Percentiles rank a stretch among this genome's conserved stretches.
Conservation (phyloP, 78 protist genomes). For the Tieghemostelium lacteum region DNA sequence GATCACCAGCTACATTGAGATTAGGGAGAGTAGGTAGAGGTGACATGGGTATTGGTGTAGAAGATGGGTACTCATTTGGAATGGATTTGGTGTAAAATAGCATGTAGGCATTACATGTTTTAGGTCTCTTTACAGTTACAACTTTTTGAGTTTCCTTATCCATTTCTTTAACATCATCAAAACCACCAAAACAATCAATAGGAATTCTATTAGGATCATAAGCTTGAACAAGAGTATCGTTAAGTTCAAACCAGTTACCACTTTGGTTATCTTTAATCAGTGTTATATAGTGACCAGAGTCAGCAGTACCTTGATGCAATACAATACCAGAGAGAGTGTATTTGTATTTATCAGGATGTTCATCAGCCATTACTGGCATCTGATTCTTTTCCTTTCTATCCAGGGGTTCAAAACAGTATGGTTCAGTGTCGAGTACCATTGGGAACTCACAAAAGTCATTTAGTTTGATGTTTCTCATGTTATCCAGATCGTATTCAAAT, state of each 20-base stretch:
- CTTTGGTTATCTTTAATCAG: conserved; percentile 76
- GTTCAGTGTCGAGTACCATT: conserved; percentile 76
- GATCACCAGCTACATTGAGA: neutral
- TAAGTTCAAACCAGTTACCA: conserved; percentile 90
- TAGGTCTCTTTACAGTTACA: conserved; percentile 22
- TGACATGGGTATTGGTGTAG: neutral
- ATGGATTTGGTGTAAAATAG: conserved; percentile 80
- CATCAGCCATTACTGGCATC: neutral
- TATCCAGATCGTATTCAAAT: conserved; percentile 81
- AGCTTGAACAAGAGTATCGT: conserved; percentile 87
- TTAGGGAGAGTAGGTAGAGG: no score
- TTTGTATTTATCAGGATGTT: conserved; percentile 20
- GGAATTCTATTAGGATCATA: conserved; percentile 84
- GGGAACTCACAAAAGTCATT: conserved; percentile 91
- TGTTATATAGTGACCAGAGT: conserved; percentile 94
- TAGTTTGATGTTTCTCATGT: conserved; percentile 78
- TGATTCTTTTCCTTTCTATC: conserved; percentile 37
- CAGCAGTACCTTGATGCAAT: conserved; percentile 94
- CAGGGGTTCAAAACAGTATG: conserved; percentile 81
- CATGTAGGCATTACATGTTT: conserved; percentile 92
- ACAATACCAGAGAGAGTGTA: conserved; percentile 92
- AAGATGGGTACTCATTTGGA: neutral
- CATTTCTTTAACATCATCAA: conserved; percentile 72
- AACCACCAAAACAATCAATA: conserved; percentile 90
- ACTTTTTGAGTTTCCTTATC: conserved; percentile 64